A percentile compares a stretch with the other conserved stretches of the same genome.
phyloP scores from a whole-genome alignment of 306 rosid genomes.

The Vigna unguiculata region DNA sequence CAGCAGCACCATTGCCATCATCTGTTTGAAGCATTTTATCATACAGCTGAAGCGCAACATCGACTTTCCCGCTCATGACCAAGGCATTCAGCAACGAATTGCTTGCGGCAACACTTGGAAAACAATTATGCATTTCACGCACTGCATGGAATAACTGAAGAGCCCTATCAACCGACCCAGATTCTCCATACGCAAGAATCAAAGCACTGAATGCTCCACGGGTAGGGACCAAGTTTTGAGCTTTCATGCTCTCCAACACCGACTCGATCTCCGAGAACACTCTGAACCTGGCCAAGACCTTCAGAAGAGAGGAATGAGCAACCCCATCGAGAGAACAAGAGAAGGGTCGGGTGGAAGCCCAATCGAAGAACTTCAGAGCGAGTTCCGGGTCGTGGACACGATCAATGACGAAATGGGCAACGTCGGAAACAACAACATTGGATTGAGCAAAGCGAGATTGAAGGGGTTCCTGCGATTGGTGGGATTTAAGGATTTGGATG shows the following conservation, averaged over 20 bases:
- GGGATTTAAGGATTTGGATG: constrained; percentile 65
- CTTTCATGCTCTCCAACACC: constrained; percentile 55
- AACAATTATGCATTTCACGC: constrained; percentile 52
- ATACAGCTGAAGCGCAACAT: constrained; percentile 65
- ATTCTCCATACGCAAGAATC: constrained; percentile 60
- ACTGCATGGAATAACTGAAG: constrained; percentile 49
- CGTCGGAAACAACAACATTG: constrained; percentile 58
- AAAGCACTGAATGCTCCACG: constrained; percentile 60
- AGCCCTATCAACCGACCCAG: constrained; percentile 67
- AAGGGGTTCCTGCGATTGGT: constrained; percentile 64
- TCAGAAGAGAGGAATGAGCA: constrained; percentile 73
- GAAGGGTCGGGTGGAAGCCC: constrained; percentile 65
- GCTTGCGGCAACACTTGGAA: constrained; percentile 58
- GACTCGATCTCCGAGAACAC: constrained; percentile 64
- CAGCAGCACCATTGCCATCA: constrained; percentile 32
- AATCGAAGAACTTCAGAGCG: constrained; percentile 74
- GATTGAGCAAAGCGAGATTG: constrained; percentile 63
- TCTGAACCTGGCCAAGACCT: constrained; percentile 65
- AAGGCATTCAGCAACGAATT: constrained; percentile 65
- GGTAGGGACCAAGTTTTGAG: constrained; percentile 53
- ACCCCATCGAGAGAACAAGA: constrained; percentile 53
- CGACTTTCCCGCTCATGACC: constrained; percentile 55
- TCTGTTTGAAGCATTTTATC: constrained; percentile 65
- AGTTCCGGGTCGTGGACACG: constrained; percentile 59
- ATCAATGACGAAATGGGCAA: constrained; percentile 82